Percentiles rank a stretch among this genome's conserved stretches.
Conservation (phyloP, 306 rosid genomes). For the Glycine tomentella region DNA sequence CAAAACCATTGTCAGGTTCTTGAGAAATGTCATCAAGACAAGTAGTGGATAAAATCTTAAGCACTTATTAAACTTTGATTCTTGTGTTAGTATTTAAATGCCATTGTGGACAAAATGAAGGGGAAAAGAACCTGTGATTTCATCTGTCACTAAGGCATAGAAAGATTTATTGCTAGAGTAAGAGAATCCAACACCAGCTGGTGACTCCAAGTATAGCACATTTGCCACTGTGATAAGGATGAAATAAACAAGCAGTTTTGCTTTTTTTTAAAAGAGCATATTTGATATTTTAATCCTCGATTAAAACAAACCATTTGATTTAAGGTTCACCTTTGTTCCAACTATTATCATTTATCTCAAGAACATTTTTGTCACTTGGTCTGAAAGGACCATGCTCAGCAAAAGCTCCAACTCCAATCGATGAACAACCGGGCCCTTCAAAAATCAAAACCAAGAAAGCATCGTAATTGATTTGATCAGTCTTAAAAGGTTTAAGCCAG, state of each 20-base stretch:
- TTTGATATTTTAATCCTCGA: background rate
- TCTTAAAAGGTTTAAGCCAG: background rate
- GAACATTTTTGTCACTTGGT: slow-evolving; percentile 55
- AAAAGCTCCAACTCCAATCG: slow-evolving; percentile 72
- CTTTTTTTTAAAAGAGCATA: background rate
- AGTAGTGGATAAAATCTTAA: background rate
- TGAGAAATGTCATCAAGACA: background rate
- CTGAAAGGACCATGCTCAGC: slow-evolving; percentile 72
- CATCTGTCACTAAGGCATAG: slow-evolving; percentile 55
- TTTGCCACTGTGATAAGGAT: slow-evolving; percentile 61
- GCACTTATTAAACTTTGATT: background rate
- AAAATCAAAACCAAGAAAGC: slow-evolving; percentile 19
- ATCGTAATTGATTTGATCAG: background rate
- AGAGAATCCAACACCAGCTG: slow-evolving; percentile 87
- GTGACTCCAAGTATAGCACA: slow-evolving; percentile 69
- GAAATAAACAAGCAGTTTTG: background rate
- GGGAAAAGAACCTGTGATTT: slow-evolving; percentile 58
- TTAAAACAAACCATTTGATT: background rate
- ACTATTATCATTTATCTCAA: slow-evolving; percentile 59
- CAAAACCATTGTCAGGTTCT: background rate
- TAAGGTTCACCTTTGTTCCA: slow-evolving; percentile 65
- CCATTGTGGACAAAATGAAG: background rate
- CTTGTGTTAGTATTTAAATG: background rate
- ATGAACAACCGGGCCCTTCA: slow-evolving; percentile 81
- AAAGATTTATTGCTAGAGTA: slow-evolving; percentile 62